Percentiles rank a stretch among this genome's conserved stretches.
Evolutionary conservation across 768 basidiomycete genomes (phyloP).

Genomic region (Phylloporus sp.): DNA sequence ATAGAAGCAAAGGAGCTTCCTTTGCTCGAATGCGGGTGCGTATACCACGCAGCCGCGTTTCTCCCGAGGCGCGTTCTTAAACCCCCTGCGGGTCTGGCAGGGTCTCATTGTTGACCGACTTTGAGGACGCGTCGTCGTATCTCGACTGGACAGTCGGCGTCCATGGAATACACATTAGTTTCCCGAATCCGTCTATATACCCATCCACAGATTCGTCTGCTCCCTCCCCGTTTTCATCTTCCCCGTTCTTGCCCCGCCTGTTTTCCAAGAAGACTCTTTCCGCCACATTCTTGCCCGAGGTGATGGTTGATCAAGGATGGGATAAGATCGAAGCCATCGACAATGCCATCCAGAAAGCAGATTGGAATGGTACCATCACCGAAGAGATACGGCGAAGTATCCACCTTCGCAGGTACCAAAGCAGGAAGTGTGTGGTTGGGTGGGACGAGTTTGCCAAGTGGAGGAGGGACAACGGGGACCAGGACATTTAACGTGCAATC

Average conservation of each 20-base stretch:
- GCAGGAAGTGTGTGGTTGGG: constrained; percentile 55
- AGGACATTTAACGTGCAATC: constrained; percentile 23
- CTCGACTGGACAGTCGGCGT: constrained; percentile 91
- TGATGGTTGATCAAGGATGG: constrained; percentile 93
- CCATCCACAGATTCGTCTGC: constrained; percentile 43
- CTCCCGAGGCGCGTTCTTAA: background rate
- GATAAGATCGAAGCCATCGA: constrained; percentile 83
- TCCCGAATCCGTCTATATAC: constrained; percentile 72
- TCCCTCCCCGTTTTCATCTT: constrained; percentile 69
- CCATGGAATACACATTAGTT: constrained; percentile 88
- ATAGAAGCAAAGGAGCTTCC: constrained; percentile 75
- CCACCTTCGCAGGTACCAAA: constrained; percentile 79
- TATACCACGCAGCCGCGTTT: constrained; percentile 11
- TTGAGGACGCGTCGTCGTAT: constrained; percentile 78
- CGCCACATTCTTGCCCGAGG: constrained; percentile 91
- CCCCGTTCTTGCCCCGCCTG: constrained; percentile 50
- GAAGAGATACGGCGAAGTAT: constrained; percentile 76
- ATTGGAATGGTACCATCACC: constrained; percentile 76
- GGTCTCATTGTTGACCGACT: constrained; percentile 89
- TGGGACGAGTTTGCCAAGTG: constrained; percentile 79
- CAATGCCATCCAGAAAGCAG: constrained; percentile 90
- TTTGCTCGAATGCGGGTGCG: constrained; percentile 83
- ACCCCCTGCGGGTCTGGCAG: constrained; percentile 35
- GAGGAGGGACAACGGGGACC: constrained; percentile 50
- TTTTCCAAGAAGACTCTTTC: constrained; percentile 59